Base-by-base conservation (phyloP, 495 filamentous ascomycete species). In the Cenococcum geophilum region DNA sequence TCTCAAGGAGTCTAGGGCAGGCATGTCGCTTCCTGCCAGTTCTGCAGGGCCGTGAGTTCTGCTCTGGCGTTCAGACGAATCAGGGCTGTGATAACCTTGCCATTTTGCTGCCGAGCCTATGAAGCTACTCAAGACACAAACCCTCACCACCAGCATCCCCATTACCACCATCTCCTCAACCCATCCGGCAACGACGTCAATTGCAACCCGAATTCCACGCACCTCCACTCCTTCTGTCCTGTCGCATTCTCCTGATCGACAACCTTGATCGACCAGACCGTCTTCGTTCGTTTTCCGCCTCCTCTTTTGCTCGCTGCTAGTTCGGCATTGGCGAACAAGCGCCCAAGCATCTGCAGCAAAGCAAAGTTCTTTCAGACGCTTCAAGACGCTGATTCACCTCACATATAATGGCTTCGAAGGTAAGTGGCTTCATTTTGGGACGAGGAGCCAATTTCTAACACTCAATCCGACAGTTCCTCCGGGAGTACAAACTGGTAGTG, bases 401-500 rank as follows among this genome's bases (percentile, higher is more conserved):
- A 20, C 48, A 35, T 55, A 64, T 52, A 59, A 69, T 70, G 67
- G 60, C 67, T 34, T 70, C 67, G 55, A 70, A 70, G 67, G 67
- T 67, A 55, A 54, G 64, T 58, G 9, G 35, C 35, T 36, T 27
- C 25, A 6, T 40, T 56, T 9, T 10, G 18, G 12, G 1, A 21
- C 34, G 14, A 16, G 14, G 16, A 5, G 16, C 14, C 16, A 35
- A 45, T 45, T 45, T 16, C 53, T 40, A 16, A 20, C 53, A 56
- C 52, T 40, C 22, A 59, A 21, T 42, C 35, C 58, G 27, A 11
- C 77, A 97, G 89, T 97, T 97, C 76, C 82, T 97, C 68, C 83
- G 93, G 85, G 93, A 98, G 78, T 98, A 98, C 79, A 98, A 98
- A 78, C 77, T 98, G 72, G 93, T 98, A 32, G 93, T 98, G 20